Percentiles rank a stretch among this genome's conserved stretches.
Conservation (phyloP, 768 basidiomycete genomes). For the Podaxis rugospora region DNA sequence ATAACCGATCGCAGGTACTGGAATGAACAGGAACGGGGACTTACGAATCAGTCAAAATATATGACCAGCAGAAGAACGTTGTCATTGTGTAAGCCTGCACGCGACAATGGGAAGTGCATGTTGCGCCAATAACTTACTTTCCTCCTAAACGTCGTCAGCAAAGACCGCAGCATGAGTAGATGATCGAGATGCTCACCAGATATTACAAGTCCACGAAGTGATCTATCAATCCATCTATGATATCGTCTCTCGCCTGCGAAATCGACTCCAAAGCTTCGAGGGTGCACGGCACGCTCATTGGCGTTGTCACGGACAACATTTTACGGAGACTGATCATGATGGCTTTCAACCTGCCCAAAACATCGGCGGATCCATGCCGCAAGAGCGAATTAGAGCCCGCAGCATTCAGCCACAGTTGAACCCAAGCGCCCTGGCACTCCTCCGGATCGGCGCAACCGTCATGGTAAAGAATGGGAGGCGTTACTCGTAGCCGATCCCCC, state of each 20-base stretch:
- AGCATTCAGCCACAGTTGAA: constrained; percentile 48
- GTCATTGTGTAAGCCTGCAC: not conserved
- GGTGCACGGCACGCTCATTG: constrained; percentile 37
- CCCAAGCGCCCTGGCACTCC: constrained; percentile 46
- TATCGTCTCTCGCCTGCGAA: constrained; percentile 32
- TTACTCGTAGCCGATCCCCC: constrained; percentile 49
- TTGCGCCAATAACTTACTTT: not conserved
- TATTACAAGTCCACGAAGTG: constrained; percentile 29
- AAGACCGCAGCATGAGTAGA: not conserved
- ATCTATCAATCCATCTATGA: constrained; percentile 32
- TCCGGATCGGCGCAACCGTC: constrained; percentile 45
- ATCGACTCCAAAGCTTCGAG: constrained; percentile 42
- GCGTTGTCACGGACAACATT: constrained; percentile 26
- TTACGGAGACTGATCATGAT: constrained; percentile 37
- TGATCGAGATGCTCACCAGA: not conserved
- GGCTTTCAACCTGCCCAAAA: constrained; percentile 51
- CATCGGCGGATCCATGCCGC: constrained; percentile 45
- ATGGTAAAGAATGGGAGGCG: constrained; percentile 39
- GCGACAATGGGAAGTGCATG: not conserved
- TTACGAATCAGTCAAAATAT: not conserved
- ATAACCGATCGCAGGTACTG: too few relatives aligned
- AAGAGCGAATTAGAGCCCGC: constrained; percentile 41
- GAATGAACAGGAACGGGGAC: not conserved
- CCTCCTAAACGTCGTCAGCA: not conserved
- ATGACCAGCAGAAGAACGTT: not conserved